phyloP scores from a whole-genome alignment of 2,329 filamentous ascomycete genomes.

The Xylaria multiplex region DNA sequence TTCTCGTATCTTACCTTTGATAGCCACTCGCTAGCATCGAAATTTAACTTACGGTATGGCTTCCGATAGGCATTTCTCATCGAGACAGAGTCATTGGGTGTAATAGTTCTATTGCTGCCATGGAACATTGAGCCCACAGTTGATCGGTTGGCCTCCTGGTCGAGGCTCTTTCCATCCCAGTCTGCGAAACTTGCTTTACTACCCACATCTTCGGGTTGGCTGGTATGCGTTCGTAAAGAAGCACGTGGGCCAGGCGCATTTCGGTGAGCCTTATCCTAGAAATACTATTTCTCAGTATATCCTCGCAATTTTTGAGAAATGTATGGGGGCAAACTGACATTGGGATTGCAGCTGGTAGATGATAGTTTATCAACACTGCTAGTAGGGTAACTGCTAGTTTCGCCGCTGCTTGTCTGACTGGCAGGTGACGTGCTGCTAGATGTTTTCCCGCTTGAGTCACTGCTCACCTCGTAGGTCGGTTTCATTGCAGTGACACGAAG shows the following conservation, averaged over 20 bases:
- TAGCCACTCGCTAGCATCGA: not conserved
- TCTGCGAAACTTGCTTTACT: constrained; percentile 12
- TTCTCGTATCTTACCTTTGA: not conserved
- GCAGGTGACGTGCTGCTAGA: not conserved
- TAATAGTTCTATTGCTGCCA: constrained; percentile 9
- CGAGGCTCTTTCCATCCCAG: constrained; percentile 18
- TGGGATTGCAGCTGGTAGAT: not conserved
- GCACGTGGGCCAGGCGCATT: constrained; percentile 9
- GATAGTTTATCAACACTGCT: constrained; percentile 7
- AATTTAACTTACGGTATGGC: constrained; percentile 13
- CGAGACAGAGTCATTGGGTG: constrained; percentile 24
- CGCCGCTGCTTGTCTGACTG: constrained; percentile 10
- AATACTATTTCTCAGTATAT: not conserved
- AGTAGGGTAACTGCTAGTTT: not conserved
- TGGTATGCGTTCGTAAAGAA: constrained; percentile 14
- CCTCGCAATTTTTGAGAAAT: not conserved
- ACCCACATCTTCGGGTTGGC: not conserved
- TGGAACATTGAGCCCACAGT: not conserved
- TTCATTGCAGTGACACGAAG: not conserved
- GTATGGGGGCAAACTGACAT: constrained; percentile 5
- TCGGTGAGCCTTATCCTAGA: constrained; percentile 9
- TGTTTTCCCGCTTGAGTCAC: not conserved
- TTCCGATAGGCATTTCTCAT: constrained; percentile 10
- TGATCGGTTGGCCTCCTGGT: constrained; percentile 15
- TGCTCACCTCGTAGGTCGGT: not conserved